Conservation (phyloP, 2,329 filamentous ascomycete genomes). For the Aureobasidium lini region DNA sequence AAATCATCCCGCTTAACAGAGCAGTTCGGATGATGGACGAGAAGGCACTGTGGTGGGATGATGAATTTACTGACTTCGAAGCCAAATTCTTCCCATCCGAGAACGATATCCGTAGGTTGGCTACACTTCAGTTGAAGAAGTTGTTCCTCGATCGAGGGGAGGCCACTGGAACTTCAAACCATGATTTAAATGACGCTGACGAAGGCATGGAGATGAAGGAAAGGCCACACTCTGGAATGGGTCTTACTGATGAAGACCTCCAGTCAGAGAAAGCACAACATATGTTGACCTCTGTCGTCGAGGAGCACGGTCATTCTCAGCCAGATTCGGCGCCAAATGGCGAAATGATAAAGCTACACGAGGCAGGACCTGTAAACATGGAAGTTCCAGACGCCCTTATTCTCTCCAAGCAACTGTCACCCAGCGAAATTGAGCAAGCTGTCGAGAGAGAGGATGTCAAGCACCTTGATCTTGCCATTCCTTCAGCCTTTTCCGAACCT, state of each 20-base stretch:
- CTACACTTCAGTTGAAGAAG: constrained; percentile 85
- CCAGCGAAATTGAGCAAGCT: constrained; percentile 25
- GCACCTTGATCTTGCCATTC: constrained; percentile 54
- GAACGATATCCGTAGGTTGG: constrained; percentile 88
- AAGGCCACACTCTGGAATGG: constrained; percentile 26
- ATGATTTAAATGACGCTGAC: constrained; percentile 47
- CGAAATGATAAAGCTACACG: background rate
- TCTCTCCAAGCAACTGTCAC: constrained; percentile 21
- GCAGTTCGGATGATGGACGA: constrained; percentile 86
- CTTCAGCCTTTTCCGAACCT: constrained; percentile 23
- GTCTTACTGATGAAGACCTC: constrained; percentile 40
- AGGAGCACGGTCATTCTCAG: constrained; percentile 44
- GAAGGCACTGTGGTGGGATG: constrained; percentile 89
- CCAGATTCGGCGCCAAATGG: background rate
- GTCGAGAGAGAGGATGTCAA: constrained; percentile 48
- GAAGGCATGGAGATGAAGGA: constrained; percentile 48
- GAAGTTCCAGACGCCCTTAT: constrained; percentile 18
- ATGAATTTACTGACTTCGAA: constrained; percentile 83
- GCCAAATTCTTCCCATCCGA: constrained; percentile 87
- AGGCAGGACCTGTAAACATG: constrained; percentile 6
- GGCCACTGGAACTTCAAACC: constrained; percentile 47
- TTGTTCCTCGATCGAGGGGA: constrained; percentile 85
- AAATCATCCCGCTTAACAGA: constrained; percentile 87
- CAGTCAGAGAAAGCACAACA: constrained; percentile 54
- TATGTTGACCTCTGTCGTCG: constrained; percentile 57